Evolutionary conservation across 2,329 filamentous ascomycete genomes (phyloP), one percentile per base, ranked within the genome.

Genomic region (Aspergillus novofumigatus): DNA sequence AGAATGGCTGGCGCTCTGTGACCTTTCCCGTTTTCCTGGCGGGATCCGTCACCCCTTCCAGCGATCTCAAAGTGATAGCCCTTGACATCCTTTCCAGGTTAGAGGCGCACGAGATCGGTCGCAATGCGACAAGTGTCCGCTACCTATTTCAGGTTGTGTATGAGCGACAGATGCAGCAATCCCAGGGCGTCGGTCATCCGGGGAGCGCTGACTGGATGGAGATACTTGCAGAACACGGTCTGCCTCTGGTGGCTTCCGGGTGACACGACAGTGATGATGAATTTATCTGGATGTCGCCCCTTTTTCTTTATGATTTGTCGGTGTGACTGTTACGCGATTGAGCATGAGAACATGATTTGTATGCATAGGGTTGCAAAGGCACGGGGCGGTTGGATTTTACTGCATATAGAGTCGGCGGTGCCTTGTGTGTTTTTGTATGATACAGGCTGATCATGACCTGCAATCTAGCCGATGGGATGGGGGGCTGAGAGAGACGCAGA

Each of bases 11-110:
- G 17, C 74, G 78, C 23, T 80, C 79, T 55, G 65, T 81, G 4
- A 72, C 81, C 2, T 83, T 84, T 59, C 81, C 82, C 0, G 61
- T 83, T 0, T 84, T 85, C 64, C 76, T 85, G 57, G 80, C 81
- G 0, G 82, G 81, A 10, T 65, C 66, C 3, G 74, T 78, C 20
- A 77, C 77, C 1, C 69, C 65, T 0, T 72, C 76, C 25, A 69
- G 69, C 8, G 70, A 70, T 4, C 72, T 78, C 21, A 81, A 83
- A 64, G 70, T 72, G 53, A 71, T 75, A 61, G 79, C 78, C 1
- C 69, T 83, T 55, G 74, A 80, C n/a, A 62, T 83, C 51, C 73
- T 84, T 41, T 72, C 69, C n/a, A 69, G 65, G 6, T 73, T 83
- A 65, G 80, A 82, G 51, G 73, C 75, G 6, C 68, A 74, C 32